Conservation (phyloP, 2,329 filamentous ascomycete genomes). For the Aspergillus transmontanensis region DNA sequence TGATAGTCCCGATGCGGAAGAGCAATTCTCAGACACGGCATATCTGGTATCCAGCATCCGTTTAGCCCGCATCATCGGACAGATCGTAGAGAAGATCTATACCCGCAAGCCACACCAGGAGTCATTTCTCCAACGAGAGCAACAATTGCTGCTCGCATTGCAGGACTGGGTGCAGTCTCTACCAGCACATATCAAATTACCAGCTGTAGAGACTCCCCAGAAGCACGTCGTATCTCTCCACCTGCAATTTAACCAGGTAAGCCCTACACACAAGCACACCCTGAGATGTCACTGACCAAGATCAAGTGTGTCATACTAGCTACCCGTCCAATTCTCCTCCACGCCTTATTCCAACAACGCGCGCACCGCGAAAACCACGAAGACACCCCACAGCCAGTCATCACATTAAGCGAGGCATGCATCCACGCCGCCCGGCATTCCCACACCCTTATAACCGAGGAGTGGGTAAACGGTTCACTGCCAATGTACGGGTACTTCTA, state of each 20-base stretch:
- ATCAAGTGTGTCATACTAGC: slow-evolving; percentile 38
- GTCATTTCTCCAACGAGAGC: slow-evolving; percentile 36
- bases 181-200: slow-evolving; percentile 29
- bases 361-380: slow-evolving; percentile 12
- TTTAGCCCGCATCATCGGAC: slow-evolving; percentile 31
- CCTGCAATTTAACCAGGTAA: slow-evolving; percentile 37
- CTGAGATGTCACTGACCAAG: neutral
- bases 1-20: slow-evolving; percentile 19
- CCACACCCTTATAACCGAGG: slow-evolving; percentile 32
- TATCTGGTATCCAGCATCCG: slow-evolving; percentile 34
- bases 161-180: slow-evolving; percentile 35
- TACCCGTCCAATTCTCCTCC: slow-evolving; percentile 38
- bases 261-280: neutral
- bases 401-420: slow-evolving; percentile 36
- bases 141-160: slow-evolving; percentile 33
- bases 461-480: slow-evolving; percentile 36
- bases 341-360: slow-evolving; percentile 31
- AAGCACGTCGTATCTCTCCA: slow-evolving; percentile 33
- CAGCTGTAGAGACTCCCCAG: slow-evolving; percentile 16
- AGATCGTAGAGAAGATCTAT: slow-evolving; percentile 30
- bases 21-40: slow-evolving; percentile 35
- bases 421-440: slow-evolving; percentile 35
- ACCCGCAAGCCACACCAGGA: slow-evolving; percentile 26
- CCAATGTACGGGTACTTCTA: slow-evolving; percentile 39
- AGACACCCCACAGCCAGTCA: slow-evolving; percentile 24